Conservation (phyloP, 179 eudicot species). For the Beta lomatogona region DNA sequence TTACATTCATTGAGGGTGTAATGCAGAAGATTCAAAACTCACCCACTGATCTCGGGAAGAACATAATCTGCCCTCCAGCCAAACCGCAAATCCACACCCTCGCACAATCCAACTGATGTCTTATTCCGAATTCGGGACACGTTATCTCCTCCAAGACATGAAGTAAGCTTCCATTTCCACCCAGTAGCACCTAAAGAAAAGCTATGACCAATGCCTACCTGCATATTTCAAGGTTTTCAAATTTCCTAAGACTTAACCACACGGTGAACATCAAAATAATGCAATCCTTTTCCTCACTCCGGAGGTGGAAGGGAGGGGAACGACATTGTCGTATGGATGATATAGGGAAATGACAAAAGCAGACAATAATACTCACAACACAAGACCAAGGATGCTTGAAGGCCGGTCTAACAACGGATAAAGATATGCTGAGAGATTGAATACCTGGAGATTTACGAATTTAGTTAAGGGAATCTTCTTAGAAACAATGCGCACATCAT, state of each 20-base stretch:
- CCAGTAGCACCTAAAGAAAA: slow-evolving; percentile 69
- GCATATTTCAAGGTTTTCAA: slow-evolving; percentile 22
- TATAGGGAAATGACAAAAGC: background rate
- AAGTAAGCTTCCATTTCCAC: slow-evolving; percentile 89
- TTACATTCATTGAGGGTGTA: background rate
- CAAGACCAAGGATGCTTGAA: background rate
- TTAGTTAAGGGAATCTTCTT: slow-evolving; percentile 87
- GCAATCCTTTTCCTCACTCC: background rate
- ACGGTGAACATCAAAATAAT: background rate
- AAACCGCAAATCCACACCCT: slow-evolving; percentile 86
- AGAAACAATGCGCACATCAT: slow-evolving; percentile 78
- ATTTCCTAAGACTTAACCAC: background rate
- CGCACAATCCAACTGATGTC: slow-evolving; percentile 77
- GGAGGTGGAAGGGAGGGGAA: background rate
- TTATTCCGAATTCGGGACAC: slow-evolving; percentile 79
- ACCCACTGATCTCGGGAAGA: slow-evolving; percentile 94
- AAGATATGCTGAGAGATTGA: background rate
- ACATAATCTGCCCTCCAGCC: slow-evolving; percentile 95
- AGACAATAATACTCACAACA: background rate
- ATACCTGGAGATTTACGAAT: slow-evolving; percentile 84
- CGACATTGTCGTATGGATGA: background rate
- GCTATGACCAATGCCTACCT: slow-evolving; percentile 87
- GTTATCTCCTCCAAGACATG: slow-evolving; percentile 86
- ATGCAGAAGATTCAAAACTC: slow-evolving; percentile 21
- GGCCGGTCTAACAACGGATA: too few relatives aligned